These are phyloP conservation scores for Tolypocladium capitatum DNA, from an alignment of 2,329 filamentous ascomycete species.

Conservation along the genomic window DNA sequence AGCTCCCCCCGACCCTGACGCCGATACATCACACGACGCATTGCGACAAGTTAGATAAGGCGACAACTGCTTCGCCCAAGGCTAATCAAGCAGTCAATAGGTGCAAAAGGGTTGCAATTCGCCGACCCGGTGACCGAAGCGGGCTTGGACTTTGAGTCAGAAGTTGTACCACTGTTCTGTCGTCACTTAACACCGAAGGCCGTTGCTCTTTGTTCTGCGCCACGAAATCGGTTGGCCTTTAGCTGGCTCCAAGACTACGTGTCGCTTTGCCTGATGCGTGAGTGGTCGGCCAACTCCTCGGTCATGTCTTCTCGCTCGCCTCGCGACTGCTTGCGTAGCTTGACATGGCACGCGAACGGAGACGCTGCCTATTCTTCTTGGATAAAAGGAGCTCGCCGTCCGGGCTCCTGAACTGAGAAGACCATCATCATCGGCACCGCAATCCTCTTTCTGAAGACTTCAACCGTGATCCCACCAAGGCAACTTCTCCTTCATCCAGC, in stretches of 20 bases:
- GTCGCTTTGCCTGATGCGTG: not conserved
- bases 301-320: not conserved
- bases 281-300: not conserved
- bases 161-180: not conserved
- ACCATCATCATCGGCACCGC: not conserved
- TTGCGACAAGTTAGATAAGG: not conserved
- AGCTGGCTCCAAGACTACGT: not conserved
- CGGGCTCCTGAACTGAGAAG: no score
- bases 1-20: not conserved
- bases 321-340: not conserved
- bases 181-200: not conserved
- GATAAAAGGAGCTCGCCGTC: not conserved
- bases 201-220: not conserved
- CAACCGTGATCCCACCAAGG: not conserved
- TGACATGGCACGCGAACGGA: not conserved
- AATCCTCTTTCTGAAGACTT: not conserved
- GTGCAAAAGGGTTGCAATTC: not conserved
- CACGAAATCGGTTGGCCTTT: not conserved
- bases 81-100: not conserved
- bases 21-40: not conserved
- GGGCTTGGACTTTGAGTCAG: not conserved
- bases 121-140: not conserved
- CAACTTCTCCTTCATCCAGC: not conserved
- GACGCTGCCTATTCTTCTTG: not conserved
- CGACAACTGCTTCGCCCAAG: not conserved